phyloP scores from a whole-genome alignment of 1,139 yeast species.

The Hemisphaericaspora xylofermentans region DNA sequence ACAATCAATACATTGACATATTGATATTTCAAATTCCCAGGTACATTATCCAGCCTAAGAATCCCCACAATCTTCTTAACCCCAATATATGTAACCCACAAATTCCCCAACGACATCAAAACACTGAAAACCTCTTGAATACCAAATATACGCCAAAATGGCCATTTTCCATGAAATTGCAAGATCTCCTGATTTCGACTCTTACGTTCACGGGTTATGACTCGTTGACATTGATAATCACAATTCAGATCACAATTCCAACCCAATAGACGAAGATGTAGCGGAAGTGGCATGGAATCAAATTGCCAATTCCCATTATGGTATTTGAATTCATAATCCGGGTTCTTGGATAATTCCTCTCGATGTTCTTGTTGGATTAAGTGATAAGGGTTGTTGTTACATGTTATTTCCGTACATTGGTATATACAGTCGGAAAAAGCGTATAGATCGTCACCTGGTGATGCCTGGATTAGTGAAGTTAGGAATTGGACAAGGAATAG shows the following conservation, averaged over 20 bases:
- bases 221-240: constrained; percentile 87
- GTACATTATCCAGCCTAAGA: constrained; percentile 12
- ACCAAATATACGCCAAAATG: constrained; percentile 71
- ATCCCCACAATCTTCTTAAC: constrained; percentile 33
- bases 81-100: constrained; percentile 72
- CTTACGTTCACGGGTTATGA: constrained; percentile 58
- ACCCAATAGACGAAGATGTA: constrained; percentile 46
- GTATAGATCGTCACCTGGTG: constrained; percentile 76
- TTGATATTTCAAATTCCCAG: constrained; percentile 20
- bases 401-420: constrained; percentile 54
- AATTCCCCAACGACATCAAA: constrained; percentile 75
- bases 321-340: constrained; percentile 20
- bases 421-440: constrained; percentile 66
- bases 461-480: constrained; percentile 35
- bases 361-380: constrained; percentile 24
- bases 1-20: constrained; percentile 38
- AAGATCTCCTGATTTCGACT: constrained; percentile 46
- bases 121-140: constrained; percentile 85
- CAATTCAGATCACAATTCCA: constrained; percentile 88
- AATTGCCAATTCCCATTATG: constrained; percentile 37
- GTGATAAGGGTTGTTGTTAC: constrained; percentile 34
- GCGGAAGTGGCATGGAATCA: constrained; percentile 37
- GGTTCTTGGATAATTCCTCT: constrained; percentile 4
- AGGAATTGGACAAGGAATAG: neutral
- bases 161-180: constrained; percentile 99